Evolutionary conservation across 208 protist species (phyloP).

Genomic region (Wallacemonas rigidus): DNA sequence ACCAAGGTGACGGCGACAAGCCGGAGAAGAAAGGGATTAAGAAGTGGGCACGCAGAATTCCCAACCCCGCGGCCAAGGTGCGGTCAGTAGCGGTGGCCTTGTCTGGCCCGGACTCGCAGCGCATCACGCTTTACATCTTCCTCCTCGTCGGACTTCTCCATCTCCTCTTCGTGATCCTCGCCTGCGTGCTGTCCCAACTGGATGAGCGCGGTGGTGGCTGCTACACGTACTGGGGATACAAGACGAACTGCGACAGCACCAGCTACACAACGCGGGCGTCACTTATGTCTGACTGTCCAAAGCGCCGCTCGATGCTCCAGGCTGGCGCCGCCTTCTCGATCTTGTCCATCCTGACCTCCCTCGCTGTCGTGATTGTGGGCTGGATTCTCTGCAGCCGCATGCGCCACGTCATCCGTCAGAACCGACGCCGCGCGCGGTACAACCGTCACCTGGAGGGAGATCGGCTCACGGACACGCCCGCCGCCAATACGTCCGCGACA

Average conservation of each 20-base stretch:
- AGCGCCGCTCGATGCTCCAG: slow-evolving; percentile 34
- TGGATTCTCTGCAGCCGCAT: slow-evolving; percentile 54
- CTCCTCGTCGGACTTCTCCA: slow-evolving; percentile 41
- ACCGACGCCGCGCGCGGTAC: slow-evolving; percentile 13
- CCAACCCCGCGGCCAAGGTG: slow-evolving; percentile 18
- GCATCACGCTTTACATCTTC: slow-evolving; percentile 45
- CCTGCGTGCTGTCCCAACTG: slow-evolving; percentile 68
- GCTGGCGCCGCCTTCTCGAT: slow-evolving; percentile 77
- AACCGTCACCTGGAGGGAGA: background rate
- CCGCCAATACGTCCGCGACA: background rate
- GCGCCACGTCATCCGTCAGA: slow-evolving; percentile 20
- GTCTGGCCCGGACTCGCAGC: slow-evolving; percentile 37
- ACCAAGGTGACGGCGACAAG: slow-evolving; percentile 1
- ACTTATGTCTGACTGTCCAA: slow-evolving; percentile 33
- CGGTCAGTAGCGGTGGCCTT: slow-evolving; percentile 18
- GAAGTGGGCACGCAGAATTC: slow-evolving; percentile 20
- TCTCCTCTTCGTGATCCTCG: slow-evolving; percentile 65
- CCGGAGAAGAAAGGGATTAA: slow-evolving; percentile 23
- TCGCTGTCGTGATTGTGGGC: slow-evolving; percentile 19
- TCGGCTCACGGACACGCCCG: background rate
- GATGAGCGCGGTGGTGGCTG: slow-evolving; percentile 64
- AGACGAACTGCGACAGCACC: slow-evolving; percentile 55
- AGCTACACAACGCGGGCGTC: slow-evolving; percentile 65
- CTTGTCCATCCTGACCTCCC: slow-evolving; percentile 54
- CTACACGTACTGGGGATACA: slow-evolving; percentile 87